Base-by-base conservation (phyloP, 1,284 basidiomycete genomes). In the Leccinum subfulvum region DNA sequence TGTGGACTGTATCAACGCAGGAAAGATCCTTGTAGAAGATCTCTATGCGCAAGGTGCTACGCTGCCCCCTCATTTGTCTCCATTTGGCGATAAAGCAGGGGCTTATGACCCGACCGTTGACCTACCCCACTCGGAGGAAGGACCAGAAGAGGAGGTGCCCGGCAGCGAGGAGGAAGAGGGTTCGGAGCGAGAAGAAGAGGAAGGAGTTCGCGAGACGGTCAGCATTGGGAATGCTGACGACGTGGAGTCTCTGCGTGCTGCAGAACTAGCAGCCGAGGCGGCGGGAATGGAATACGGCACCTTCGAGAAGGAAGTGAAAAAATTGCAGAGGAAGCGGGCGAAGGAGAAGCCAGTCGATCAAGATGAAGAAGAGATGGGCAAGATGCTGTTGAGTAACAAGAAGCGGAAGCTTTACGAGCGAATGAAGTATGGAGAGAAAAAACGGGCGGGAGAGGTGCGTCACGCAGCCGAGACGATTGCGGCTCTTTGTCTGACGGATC, bases 341-440 rank as follows among this genome's bases (percentile, higher is more conserved):
- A 76, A 79, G 69, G 76, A 74, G 61, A 72, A 72, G 53, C 58
- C 60, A 30, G 64, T 70, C 49, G 67, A 69, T 65, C 77, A 80
- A 33, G 81, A 78, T 14, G 95, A 97, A 75, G 83, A 90, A 74
- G 91, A 97, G 72, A 94, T 98, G 90, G 92, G 95, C 77, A 97
- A 97, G 84, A 97, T 97, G 88, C 87, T 99, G 87, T 90, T 99
- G 88, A 97, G 93, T 80, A 97, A 96, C 80, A 96, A 93, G 80
- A 92, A 98, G 79, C 86, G 90, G 71, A 98, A 97, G 80, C 78
- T 99, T 70, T 98, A 97, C 79, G 94, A 97, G 77, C 92, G 93
- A 80, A 92, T 98, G 87, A 94, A 95, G 79, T 89, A 94, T 77
- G 89, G 90, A 65, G 86, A 96, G 75, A 85, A 85, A 74, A 94